Base-by-base conservation (phyloP, 2,329 filamentous ascomycete species). In the Aspergillus viridinutans region DNA sequence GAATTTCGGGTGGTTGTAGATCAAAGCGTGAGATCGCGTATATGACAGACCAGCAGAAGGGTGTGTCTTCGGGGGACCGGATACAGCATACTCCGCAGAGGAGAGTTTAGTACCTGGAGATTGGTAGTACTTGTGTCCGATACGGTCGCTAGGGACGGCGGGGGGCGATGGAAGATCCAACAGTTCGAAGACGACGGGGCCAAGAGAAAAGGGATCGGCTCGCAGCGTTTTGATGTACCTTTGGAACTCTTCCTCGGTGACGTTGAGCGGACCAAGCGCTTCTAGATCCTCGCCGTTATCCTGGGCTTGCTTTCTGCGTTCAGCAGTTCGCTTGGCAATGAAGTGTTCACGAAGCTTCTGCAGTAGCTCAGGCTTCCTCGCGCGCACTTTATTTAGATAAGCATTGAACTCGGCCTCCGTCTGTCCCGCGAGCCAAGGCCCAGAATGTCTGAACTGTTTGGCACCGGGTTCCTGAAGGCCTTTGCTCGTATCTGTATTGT, bases 21-120 rank as follows among this genome's bases (percentile, higher is more conserved):
- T 72, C 64, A 81, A 75, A 23, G 81, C 75, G 54, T 79, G 76
- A 12, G 81, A 82, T 50, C 83, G 80, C 3, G 83, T 73, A 67
- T 89, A 88, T 14, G 82, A 81, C 4, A 89, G 75, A 60, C 86
- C 86, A 4, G 83, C 85, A 3, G 83, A 85, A 2, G 86, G 85
- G 70, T 89, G 86, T 7, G 86, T 88, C 57, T 80, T 81, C 1
- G 84, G 83, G 21, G 83, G 83, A 2, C 81, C 81, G 28, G 69
- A 69, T 32, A 70, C 65, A 35, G 73, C 74, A 63, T 81, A 82
- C 56, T 76, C 74, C 9, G 72, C 58, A 7, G 78, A 71, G 26
- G 68, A 70, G 49, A 73, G 59, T 49, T 71, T 72, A 49, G 66
- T 72, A 43, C 64, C 69, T 14, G 59, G 76, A 59, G 61, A 70